A percentile compares a stretch with the other conserved stretches of the same genome.
Evolutionary conservation across 768 basidiomycete species (phyloP).

Genomic region (Gelatoporia subvermispora): DNA sequence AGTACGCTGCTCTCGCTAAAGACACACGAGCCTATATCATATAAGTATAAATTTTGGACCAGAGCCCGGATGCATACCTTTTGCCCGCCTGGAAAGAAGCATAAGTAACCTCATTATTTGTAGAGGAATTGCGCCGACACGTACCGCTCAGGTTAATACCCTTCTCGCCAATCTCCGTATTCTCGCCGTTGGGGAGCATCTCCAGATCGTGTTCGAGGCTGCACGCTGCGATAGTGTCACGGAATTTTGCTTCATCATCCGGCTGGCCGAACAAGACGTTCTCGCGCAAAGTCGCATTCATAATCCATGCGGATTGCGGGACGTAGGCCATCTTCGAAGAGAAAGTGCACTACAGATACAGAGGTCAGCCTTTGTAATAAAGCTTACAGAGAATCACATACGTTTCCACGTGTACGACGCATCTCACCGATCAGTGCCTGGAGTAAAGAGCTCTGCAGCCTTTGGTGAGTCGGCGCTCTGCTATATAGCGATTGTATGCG

Average conservation of each 20-base stretch:
- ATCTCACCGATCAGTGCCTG: constrained; percentile 84
- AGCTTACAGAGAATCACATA: not conserved
- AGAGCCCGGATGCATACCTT: constrained; percentile 18
- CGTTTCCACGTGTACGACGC: constrained; percentile 59
- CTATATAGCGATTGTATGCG: constrained; percentile 7
- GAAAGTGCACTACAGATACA: constrained; percentile 28
- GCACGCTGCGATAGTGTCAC: constrained; percentile 57
- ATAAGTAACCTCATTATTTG: constrained; percentile 1
- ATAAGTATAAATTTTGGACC: not conserved
- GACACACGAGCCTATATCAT: constrained; percentile 61
- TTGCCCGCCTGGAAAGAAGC: constrained; percentile 25
- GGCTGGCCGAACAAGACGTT: constrained; percentile 73
- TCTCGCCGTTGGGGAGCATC: constrained; percentile 64
- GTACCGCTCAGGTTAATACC: constrained; percentile 64
- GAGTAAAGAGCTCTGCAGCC: constrained; percentile 54
- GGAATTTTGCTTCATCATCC: constrained; percentile 57
- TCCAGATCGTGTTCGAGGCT: constrained; percentile 67
- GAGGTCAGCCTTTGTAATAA: constrained; percentile 24
- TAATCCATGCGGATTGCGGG: constrained; percentile 61
- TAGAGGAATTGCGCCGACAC: constrained; percentile 3
- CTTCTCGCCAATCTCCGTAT: constrained; percentile 73
- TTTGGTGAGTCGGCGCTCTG: constrained; percentile 10
- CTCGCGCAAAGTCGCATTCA: constrained; percentile 61
- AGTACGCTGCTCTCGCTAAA: constrained; percentile 74
- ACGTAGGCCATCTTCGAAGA: constrained; percentile 55